Evolutionary conservation across 192 early-diverging fungal species (phyloP), one percentile per base, ranked within the genome.

Genomic region (Lunasporangiospora selenospora): DNA sequence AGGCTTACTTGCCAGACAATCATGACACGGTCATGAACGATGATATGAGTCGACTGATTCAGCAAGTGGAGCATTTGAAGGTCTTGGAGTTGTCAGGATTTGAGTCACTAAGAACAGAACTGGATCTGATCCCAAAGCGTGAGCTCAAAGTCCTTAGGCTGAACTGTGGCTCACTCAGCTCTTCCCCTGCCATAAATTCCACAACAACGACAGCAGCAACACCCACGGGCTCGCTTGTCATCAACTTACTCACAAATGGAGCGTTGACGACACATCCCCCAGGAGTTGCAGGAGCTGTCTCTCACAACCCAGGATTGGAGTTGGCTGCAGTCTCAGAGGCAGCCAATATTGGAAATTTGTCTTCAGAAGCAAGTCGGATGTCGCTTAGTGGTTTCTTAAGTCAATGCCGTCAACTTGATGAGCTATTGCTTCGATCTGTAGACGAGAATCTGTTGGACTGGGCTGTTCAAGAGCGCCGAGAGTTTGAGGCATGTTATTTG

Each of bases 381-480:
- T 23, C 43, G 4, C 41, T 73, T 15, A 58, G 42, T 21, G 33
- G n/a, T 0, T 73, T 73, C 9, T 47, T 73, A 49, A 73, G 69
- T 18, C 60, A 47, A 2, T 73, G 69, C 31, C 54, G 69, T 23
- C 53, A 73, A 21, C 10, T 73, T 27, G 60, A 73, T 36, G 69
- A 73, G 39, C 40, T 73, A 24, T 18, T 58, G 10, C 21, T 73
- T 21, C 49, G 58, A 1, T 38, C 69, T 27, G 69, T 73, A 0
- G 55, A 73, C 27, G 69, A 63, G 18, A 18, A 63, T 18, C 19
- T 73, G 49, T 34, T 73, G 27, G 61, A 58, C n/a, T 73, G 69
- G 69, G 69, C 69, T 39, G 69, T 73, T 9, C 29, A 51, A n/a
- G 69, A 73, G 27, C 69, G 69, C 5, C 34, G 37, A 32, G 34